A percentile compares a stretch with the other conserved stretches of the same genome.
phyloP scores from a whole-genome alignment of 2,329 filamentous ascomycete genomes.

The Chaetoscypha palmicola region DNA sequence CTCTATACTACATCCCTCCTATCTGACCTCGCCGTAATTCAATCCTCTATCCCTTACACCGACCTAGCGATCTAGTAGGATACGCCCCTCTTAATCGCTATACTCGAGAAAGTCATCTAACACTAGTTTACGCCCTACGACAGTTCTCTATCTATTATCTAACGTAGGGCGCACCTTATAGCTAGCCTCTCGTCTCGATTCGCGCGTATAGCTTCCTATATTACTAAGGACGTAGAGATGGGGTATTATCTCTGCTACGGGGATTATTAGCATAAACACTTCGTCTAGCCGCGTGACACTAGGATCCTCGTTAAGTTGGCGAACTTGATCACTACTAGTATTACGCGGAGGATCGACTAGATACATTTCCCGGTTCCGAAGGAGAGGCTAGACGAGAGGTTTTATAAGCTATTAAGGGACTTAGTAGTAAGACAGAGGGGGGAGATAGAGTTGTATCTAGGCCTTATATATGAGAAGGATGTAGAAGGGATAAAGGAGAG shows the following conservation, averaged over 20 bases:
- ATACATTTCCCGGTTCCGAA: constrained; percentile 40
- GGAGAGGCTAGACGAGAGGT: constrained; percentile 32
- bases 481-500: constrained; percentile 33
- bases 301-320: constrained; percentile 33
- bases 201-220: constrained; percentile 26
- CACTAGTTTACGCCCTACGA: constrained; percentile 28
- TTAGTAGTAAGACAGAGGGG: constrained; percentile 24
- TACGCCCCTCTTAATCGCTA: constrained; percentile 21
- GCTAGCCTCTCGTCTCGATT: constrained; percentile 19
- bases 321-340: constrained; percentile 27
- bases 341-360: constrained; percentile 33
- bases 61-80: constrained; percentile 33
- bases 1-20: constrained; percentile 27
- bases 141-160: not conserved
- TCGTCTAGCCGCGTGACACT: constrained; percentile 34
- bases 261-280: constrained; percentile 38
- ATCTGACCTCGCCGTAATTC: constrained; percentile 22
- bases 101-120: constrained; percentile 21
- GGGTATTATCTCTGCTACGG: constrained; percentile 44
- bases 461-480: constrained; percentile 35
- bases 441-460: constrained; percentile 34
- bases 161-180: not conserved
- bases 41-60: constrained; percentile 25
- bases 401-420: constrained; percentile 34
- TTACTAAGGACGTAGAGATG: constrained; percentile 34